Evolutionary conservation across 2,329 filamentous ascomycete genomes (phyloP).

Genomic region (Zasmidium angulare): DNA sequence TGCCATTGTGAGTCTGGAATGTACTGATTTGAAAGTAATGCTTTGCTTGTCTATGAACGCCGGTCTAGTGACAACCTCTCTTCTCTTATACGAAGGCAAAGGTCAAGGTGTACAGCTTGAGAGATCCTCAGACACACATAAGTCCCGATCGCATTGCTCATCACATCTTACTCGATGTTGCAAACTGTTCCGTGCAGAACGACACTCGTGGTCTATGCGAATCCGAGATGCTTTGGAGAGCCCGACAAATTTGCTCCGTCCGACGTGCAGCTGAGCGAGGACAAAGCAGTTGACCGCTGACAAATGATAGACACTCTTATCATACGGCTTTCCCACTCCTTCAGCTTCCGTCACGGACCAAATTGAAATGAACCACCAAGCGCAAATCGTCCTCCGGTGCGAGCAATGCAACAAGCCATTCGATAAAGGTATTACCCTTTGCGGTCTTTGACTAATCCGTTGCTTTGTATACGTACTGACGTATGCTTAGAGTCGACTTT

Average conservation of each 20-base stretch:
- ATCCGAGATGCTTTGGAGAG: neutral
- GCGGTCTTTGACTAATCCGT: constrained; percentile 16
- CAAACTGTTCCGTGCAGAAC: neutral
- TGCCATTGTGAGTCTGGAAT: neutral
- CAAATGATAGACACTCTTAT: neutral
- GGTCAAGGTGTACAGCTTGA: neutral
- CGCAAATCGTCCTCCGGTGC: constrained; percentile 27
- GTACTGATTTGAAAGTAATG: neutral
- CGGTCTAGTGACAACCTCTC: neutral
- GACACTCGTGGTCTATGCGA: neutral
- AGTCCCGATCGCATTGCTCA: neutral
- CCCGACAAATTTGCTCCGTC: neutral
- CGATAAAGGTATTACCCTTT: constrained; percentile 33
- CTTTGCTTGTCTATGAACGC: neutral
- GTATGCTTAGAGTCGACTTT: constrained; percentile 38
- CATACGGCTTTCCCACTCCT: neutral
- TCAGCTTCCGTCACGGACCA: neutral
- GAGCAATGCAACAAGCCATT: constrained; percentile 44
- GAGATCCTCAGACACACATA: neutral
- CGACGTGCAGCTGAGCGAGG: neutral
- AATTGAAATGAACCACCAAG: neutral
- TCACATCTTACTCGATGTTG: neutral
- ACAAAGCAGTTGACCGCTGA: neutral
- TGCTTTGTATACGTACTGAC: constrained; percentile 4
- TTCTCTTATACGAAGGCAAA: neutral